phyloP scores from a whole-genome alignment of 2,329 filamentous ascomycete species.

The Aspergillus persii region DNA sequence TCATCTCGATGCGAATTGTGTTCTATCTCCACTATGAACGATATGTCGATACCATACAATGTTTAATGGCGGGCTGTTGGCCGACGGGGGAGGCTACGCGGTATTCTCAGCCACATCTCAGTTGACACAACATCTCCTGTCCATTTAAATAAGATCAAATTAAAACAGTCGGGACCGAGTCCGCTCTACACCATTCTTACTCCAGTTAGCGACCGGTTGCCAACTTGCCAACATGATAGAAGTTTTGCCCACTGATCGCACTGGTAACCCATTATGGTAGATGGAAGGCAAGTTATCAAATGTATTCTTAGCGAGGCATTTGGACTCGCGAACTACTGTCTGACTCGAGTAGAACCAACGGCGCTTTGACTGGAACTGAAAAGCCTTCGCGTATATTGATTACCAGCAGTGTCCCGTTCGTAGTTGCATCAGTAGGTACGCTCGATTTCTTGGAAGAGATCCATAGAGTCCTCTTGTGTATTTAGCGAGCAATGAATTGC shows the following conservation, averaged over 20 bases:
- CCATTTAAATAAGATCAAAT: neutral
- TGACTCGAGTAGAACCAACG: neutral
- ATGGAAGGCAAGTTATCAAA: neutral
- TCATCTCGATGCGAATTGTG: slow-evolving; percentile 14
- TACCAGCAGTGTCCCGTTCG: too few species aligned
- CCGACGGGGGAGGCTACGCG: neutral
- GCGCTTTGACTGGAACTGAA: neutral
- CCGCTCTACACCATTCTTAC: neutral
- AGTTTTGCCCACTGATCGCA: neutral
- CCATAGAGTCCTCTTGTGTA: too few species aligned
- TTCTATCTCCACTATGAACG: neutral
- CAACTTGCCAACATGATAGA: neutral
- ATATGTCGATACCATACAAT: neutral
- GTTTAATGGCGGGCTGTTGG: neutral
- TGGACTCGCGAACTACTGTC: neutral
- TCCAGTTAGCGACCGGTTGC: neutral
- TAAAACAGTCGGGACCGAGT: neutral
- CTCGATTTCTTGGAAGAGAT: too few species aligned
- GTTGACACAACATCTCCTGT: too few species aligned
- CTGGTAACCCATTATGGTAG: neutral
- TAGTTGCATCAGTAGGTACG: too few species aligned
- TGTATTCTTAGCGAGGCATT: neutral
- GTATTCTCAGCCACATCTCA: too few species aligned
- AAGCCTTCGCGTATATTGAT: too few species aligned
- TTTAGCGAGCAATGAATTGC: too few species aligned